phyloP scores from a whole-genome alignment of 2,329 filamentous ascomycete genomes.

The Fulvia fulva region DNA sequence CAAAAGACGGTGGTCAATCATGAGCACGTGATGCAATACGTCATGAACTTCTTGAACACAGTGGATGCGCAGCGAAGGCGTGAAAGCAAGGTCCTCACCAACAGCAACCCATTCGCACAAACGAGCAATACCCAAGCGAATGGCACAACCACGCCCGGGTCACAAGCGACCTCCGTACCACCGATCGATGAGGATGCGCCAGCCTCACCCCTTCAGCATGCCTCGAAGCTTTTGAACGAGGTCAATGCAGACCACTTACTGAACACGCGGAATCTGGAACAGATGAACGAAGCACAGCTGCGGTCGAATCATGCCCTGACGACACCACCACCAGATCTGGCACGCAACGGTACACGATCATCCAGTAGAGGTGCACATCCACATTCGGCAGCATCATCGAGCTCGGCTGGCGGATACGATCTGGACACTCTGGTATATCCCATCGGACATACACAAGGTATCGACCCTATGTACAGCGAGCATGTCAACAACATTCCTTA shows the following conservation, averaged over 20 bases:
- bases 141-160: constrained; percentile 14
- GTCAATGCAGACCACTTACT: constrained; percentile 63
- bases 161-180: constrained; percentile 11
- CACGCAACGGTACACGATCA: constrained; percentile 34
- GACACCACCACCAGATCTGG: constrained; percentile 54
- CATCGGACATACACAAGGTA: constrained; percentile 83
- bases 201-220: constrained; percentile 64
- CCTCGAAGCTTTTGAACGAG: constrained; percentile 62
- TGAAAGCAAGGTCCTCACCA: constrained; percentile 51
- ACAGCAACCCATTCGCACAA: constrained; percentile 34
- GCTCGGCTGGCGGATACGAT: constrained; percentile 54
- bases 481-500: constrained; percentile 95
- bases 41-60: constrained; percentile 64
- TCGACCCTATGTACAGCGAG: constrained; percentile 90
- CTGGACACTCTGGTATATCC: constrained; percentile 79
- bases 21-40: constrained; percentile 66
- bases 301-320: constrained; percentile 53
- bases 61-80: constrained; percentile 62
- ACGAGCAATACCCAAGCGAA: constrained; percentile 4
- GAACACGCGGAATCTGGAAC: constrained; percentile 60
- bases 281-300: constrained; percentile 58
- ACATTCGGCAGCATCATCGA: constrained; percentile 48
- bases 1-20: constrained; percentile 70
- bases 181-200: constrained; percentile 57
- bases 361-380: constrained; percentile 40